Base-by-base conservation (phyloP, 805 yeast genomes). In the Wickerhamomyces hampshirensis region DNA sequence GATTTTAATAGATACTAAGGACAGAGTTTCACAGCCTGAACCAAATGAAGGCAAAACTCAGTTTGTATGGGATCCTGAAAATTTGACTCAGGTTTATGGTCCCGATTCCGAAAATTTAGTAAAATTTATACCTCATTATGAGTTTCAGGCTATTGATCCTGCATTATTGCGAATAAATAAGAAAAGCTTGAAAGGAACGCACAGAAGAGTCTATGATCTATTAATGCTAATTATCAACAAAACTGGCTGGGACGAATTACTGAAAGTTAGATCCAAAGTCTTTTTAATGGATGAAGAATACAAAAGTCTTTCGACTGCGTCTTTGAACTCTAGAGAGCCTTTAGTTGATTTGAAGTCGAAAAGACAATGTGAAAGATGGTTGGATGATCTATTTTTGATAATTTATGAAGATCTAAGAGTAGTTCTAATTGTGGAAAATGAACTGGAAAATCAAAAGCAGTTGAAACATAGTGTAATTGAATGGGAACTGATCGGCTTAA, bases 261-360 rank as follows among this genome's bases (percentile, higher is more conserved):
- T 89, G 46, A 65, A 67, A 38, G 52, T 80, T 26, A 75, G 96
- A 40, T 76, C 88, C 1, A 63, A 68, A 14, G 78, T 84, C 1
- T 91, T 91, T 60, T 76, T 86, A 8, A 91, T 91, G 88, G 85
- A 79, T 50, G 77, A 73, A 28, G 91, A 84, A 52, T 77, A 77
- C 47, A 68, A 70, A 43, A 57, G 51, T 26, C 39, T 55, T 5
- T 53, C 57, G 28, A 41, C 54, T 5, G 38, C 38, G n/a, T 36
- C 51, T 1, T 35, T 48, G 10, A 44, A 43, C 15, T 37, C 48
- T 12, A 26, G 46, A 15, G 15, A 30, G 11, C 35, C 31, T 12
- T 18, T 33, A 12, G 15, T 38, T 15, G 35, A 35, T 14, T 33
- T 39, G 34, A 56, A 33, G 50, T 50, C 30, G 37, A 80, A 80